Conservation (phyloP, 345 rosid species). For the Pugionium cornutum region DNA sequence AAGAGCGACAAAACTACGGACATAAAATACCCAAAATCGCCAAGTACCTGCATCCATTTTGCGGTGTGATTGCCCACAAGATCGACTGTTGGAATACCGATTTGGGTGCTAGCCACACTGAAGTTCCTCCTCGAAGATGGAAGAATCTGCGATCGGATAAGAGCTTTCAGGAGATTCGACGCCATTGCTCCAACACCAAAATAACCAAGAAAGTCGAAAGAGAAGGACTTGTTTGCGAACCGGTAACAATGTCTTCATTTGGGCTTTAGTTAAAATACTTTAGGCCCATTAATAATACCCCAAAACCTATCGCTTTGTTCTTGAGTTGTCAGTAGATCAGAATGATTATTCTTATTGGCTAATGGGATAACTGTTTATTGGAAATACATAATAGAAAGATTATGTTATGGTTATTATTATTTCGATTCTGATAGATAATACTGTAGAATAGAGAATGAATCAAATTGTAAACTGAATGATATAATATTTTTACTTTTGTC, state of each 20-base stretch:
- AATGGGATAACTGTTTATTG: no score
- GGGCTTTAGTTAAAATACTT: slow-evolving; percentile 8
- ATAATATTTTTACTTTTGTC: no score
- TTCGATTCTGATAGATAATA: no score
- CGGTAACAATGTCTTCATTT: background rate
- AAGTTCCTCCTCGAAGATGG: slow-evolving; percentile 52
- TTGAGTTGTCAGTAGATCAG: no score
- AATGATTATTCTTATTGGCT: no score
- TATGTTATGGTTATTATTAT: no score
- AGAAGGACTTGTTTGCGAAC: background rate
- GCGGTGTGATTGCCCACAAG: slow-evolving; percentile 65
- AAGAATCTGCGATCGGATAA: slow-evolving; percentile 47
- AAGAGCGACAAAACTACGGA: background rate
- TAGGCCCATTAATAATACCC: background rate
- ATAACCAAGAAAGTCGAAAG: slow-evolving; percentile 4
- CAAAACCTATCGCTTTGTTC: background rate
- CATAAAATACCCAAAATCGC: background rate
- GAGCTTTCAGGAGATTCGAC: slow-evolving; percentile 55
- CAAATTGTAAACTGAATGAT: no score
- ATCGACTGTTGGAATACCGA: slow-evolving; percentile 37
- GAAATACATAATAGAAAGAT: background rate
- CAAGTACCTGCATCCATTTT: slow-evolving; percentile 90
- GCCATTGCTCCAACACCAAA: slow-evolving; percentile 47
- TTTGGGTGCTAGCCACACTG: slow-evolving; percentile 40
- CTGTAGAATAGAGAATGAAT: no score